Conservation (phyloP, 2,329 filamentous ascomycete genomes). For the Pyricularia sp. region DNA sequence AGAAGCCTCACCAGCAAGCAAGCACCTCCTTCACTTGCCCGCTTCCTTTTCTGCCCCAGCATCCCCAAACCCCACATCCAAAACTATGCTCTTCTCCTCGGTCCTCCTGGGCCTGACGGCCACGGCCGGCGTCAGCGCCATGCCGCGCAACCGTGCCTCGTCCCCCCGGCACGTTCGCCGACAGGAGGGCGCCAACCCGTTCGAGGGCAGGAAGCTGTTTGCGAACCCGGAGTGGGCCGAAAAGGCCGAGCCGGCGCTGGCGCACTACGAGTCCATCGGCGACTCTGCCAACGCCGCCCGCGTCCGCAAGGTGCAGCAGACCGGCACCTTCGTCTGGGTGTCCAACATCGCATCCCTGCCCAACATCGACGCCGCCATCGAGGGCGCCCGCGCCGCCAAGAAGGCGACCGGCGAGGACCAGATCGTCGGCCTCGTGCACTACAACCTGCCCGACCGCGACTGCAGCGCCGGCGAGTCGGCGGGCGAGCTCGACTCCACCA, state of each 20-base stretch:
- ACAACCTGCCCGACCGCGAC: conserved; percentile 35
- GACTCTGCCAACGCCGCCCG: conserved; percentile 27
- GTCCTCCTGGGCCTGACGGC: conserved; percentile 13
- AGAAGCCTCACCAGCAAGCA: background rate
- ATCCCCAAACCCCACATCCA: background rate
- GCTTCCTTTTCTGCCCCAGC: background rate
- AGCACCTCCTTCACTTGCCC: background rate
- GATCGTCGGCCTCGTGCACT: conserved; percentile 32
- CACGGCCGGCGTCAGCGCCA: conserved; percentile 11
- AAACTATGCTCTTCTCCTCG: conserved; percentile 11
- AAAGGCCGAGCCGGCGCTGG: conserved; percentile 29
- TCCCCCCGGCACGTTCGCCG: background rate
- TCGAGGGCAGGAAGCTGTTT: conserved; percentile 37
- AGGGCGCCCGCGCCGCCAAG: conserved; percentile 25
- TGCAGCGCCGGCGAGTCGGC: conserved; percentile 32
- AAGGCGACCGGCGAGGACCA: conserved; percentile 23
- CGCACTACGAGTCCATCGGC: conserved; percentile 23
- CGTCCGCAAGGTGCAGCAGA: conserved; percentile 26
- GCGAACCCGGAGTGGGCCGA: conserved; percentile 31
- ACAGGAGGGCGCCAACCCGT: conserved; percentile 25
- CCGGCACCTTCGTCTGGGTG: conserved; percentile 34
- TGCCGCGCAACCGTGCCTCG: conserved; percentile 6
- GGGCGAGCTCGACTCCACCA: conserved; percentile 26
- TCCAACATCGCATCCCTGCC: conserved; percentile 24
- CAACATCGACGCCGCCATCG: conserved; percentile 29